phyloP scores from a whole-genome alignment of 768 basidiomycete genomes.

The Lanmaoa rubissima region DNA sequence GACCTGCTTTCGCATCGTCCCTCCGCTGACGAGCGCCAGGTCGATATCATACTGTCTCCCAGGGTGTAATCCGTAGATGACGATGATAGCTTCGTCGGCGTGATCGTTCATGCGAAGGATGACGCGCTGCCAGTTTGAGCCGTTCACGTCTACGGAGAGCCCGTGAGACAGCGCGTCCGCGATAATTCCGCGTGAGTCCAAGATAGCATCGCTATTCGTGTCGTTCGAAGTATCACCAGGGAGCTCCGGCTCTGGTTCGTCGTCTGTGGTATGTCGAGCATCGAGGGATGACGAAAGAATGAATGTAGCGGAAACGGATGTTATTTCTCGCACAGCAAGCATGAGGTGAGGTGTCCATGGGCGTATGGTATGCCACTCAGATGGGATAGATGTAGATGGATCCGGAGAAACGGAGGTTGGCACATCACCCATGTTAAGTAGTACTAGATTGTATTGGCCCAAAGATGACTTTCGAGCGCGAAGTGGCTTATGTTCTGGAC shows the following conservation, averaged over 20 bases:
- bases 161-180: conserved; percentile 70
- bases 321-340: conserved; percentile 73
- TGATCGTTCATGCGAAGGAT: conserved; percentile 78
- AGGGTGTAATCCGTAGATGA: conserved; percentile 86
- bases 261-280: conserved; percentile 15
- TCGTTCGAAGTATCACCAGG: conserved; percentile 36
- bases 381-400: conserved; percentile 19
- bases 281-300: conserved; percentile 58
- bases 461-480: neutral
- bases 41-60: conserved; percentile 91
- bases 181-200: conserved; percentile 45
- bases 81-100: conserved; percentile 84
- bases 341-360: conserved; percentile 75
- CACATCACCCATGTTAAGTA: conserved; percentile 19
- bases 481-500: neutral
- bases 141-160: conserved; percentile 78
- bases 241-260: conserved; percentile 30
- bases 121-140: conserved; percentile 73
- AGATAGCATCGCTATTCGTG: conserved; percentile 32
- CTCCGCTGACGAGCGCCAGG: conserved; percentile 66
- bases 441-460: neutral
- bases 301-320: conserved; percentile 79
- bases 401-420: conserved; percentile 1
- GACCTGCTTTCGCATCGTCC: conserved; percentile 61
- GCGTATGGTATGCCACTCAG: conserved; percentile 68